Evolutionary conservation across 2,329 filamentous ascomycete genomes (phyloP), one percentile per base, ranked within the genome.

Genomic region (Alternaria angustiovoidea): DNA sequence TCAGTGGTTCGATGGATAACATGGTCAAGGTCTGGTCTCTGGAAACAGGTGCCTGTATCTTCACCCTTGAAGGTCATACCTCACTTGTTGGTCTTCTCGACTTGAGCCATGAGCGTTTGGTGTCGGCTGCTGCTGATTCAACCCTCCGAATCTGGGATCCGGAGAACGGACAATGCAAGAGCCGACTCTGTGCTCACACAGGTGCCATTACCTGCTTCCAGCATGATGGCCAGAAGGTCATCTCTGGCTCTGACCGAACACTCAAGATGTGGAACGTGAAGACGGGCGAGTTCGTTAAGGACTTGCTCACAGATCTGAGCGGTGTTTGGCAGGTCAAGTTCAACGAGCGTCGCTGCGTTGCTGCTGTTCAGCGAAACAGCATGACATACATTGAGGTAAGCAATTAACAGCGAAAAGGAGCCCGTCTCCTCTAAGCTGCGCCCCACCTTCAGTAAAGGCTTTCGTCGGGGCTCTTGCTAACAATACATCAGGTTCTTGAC

Each of bases 251-350:
- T 60, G 95, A 99, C 78, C 89, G 94, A 72, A 97, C 93, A 4
- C 84, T 99, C 65, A 99, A 99, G 83, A 96, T 99, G 92, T 99
- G 95, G 95, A 93, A 99, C 74, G 91, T 97, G 51, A 88, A 89
- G 71, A 96, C 90, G 2, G 95, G 95, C 49, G 91, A 97, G 71
- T 97, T 93, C 76, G 89, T 97, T 53, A 91, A 94, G 68, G 94
- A 99, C 78, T 86, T 99, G 42, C 84, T 99, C 72, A 97, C 93
- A 14, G 94, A 97, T 73, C 85, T 99, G 36, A 94, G 90, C 68
- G 94, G 94, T n/a, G 95, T 99, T 7, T 99, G 95, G 95, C 95
- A 99, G 81, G 95, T 99, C 72, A 95, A 95, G 73, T 99, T 99
- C 81, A 94, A 99, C 73, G 93, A 96, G 75, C 87, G 95, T 68